Percentiles rank a stretch among this genome's conserved stretches.
Conservation (phyloP, 768 basidiomycete species). For the Termitomyces sp. region DNA sequence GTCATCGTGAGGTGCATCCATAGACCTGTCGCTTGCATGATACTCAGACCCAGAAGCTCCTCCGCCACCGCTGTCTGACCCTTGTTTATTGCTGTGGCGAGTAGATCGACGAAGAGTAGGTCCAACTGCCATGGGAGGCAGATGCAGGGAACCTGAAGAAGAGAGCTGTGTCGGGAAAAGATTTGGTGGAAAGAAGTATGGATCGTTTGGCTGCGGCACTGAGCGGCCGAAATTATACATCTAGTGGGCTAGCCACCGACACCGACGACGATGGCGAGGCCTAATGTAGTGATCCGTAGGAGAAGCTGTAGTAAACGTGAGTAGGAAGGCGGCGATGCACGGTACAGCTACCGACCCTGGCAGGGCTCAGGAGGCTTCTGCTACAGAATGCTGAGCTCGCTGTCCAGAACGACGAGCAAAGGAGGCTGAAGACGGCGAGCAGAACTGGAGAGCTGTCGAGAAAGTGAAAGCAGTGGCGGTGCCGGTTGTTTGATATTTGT, state of each 20-base stretch:
- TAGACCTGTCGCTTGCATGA: constrained; percentile 41
- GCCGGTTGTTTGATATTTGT: constrained; percentile 17
- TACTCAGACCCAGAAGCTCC: constrained; percentile 46
- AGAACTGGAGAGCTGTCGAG: constrained; percentile 10
- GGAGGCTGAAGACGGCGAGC: constrained; percentile 3
- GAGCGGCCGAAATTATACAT: constrained; percentile 5
- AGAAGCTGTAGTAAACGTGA: not conserved
- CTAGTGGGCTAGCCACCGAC: constrained; percentile 5
- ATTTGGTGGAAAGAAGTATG: constrained; percentile 5
- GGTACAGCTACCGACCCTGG: not conserved
- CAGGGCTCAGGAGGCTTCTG: not conserved
- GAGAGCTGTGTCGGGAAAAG: constrained; percentile 6
- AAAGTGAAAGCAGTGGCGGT: constrained; percentile 14
- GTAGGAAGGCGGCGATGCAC: not conserved
- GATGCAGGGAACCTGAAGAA: constrained; percentile 19
- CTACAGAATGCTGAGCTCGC: not conserved
- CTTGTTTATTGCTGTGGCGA: constrained; percentile 20
- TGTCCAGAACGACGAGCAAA: constrained; percentile 4
- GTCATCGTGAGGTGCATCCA: constrained; percentile 23
- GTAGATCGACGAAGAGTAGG: constrained; percentile 28
- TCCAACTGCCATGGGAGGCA: constrained; percentile 19
- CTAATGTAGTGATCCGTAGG: not conserved
- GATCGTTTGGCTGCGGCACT: not conserved
- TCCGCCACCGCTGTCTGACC: constrained; percentile 23
- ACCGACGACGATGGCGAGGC: constrained; percentile 6